Evolutionary conservation across 2,329 filamentous ascomycete species (phyloP), one percentile per base, ranked within the genome.

Genomic region (Cercospora zeina): DNA sequence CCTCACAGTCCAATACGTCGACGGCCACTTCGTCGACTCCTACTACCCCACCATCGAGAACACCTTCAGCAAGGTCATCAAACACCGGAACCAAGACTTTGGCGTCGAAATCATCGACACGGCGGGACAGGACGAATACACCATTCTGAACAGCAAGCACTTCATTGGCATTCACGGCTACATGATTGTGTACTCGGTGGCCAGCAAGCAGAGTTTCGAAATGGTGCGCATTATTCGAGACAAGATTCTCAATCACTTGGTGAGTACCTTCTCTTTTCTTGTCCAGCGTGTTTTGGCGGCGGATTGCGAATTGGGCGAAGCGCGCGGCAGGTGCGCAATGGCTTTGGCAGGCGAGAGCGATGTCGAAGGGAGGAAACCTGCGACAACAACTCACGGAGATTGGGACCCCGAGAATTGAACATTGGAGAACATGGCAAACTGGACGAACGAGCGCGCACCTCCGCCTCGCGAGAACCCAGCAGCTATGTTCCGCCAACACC

Each of bases 11-110:
- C 93, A 93, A 75, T 97, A 95, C 74, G 93, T 97, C 74, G 95
- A 99, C 76, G 92, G 92, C 66, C 93, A 96, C 79, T 99, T 99
- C 75, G 93, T 99, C 74, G 95, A 99, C 78, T 96, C 90, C 77
- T 99, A 99, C 80, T 99, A 99, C 77, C 95, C 95, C 36, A 99
- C 95, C 42, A 97, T 99, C 73, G 95, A 99, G 78, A 99, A 97
- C 77, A 97, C 93, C 2, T 99, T 99, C 77, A 96, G 89, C 82
- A 96, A 96, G 77, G 88, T 92, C 69, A 96, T 99, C 76, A 89
- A 91, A 71, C 89, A 90, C 77, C 96, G 95, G 78, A 89, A 90
- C 55, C 91, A 97, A 77, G 95, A 97, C 68, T 99, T 88, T 77
- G 87, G 90, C 56, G 96, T 93, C 11, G 95, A 99, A 80, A 97